These are phyloP conservation scores for Coniella vitis DNA, from an alignment of 2,329 filamentous ascomycete genomes.

Conservation along the genomic window DNA sequence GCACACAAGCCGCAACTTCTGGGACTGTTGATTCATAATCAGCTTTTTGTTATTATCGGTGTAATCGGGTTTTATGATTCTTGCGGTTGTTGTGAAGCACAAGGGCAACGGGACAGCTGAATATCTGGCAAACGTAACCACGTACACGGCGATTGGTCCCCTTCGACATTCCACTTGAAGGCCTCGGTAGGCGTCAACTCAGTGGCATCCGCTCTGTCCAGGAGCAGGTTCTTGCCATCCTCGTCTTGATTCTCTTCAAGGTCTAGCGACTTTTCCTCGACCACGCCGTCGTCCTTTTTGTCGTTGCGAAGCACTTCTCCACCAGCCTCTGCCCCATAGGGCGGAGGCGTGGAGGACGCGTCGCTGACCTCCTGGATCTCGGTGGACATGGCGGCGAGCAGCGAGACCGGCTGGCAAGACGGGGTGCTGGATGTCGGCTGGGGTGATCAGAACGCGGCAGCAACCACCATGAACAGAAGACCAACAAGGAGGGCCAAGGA, in stretches of 20 bases:
- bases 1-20: conserved; percentile 30
- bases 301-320: background rate
- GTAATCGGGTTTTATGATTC: no score
- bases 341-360: conserved; percentile 1
- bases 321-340: background rate
- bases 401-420: background rate
- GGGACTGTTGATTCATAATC: conserved; percentile 22
- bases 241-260: conserved; percentile 11
- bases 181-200: conserved; percentile 29
- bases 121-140: background rate
- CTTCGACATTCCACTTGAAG: conserved; percentile 30
- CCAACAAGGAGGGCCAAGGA: no score
- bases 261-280: conserved; percentile 5
- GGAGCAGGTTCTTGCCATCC: conserved; percentile 11
- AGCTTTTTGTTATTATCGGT: background rate
- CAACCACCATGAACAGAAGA: no score
- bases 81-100: no score
- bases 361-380: conserved; percentile 12
- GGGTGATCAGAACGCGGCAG: no score
- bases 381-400: conserved; percentile 4
- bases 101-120: no score
- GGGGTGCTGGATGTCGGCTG: no score
- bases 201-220: conserved; percentile 21
- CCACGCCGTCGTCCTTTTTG: conserved; percentile 9
- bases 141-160: conserved; percentile 31